Base-by-base conservation (phyloP, 371 early-diverging fungal species). In the Actinomortierella wolfii region DNA sequence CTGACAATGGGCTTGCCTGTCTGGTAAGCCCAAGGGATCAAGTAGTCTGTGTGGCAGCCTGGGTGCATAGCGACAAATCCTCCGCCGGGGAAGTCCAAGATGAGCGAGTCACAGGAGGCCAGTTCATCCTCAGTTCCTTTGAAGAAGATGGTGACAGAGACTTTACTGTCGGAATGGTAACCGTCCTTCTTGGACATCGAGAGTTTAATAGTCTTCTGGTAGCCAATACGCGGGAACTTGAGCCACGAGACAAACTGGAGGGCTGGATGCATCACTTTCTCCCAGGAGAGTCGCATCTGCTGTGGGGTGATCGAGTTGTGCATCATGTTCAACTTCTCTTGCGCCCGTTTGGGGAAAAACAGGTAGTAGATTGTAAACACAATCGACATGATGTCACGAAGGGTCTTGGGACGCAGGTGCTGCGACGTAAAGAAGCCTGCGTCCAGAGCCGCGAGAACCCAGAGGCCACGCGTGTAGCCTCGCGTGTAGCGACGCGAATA, bases 391-490 rank as follows among this genome's bases (percentile, higher is more conserved):
- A 90, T 65, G 67, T 97, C 92, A 9, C 94, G 83, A 23, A 95
- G 60, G 65, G 82, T 81, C 49, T 81, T 80, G 0, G 96, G 95
- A 23, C 83, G 81, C 24, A 97, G 79, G 34, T 82, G 71, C 91
- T 94, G 93, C 11, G 95, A 95, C 2, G 96, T 95, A 68, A 94
- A 89, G 74, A 96, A 97, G 0, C 97, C 98, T 2, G 97, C 98
- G 68, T 98, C 97, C 25, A 96, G 75, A 1, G 94, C 93, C 7
- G 94, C 93, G 61, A 94, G 66, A 42, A 97, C 82, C 92, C 94
- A 96, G 1, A 96, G 89, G 1, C 95, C 95, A 21, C 98, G 88
- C 67, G 92, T 97, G 77, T 91, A 98, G 74, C 88, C 93, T 9
- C 91, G 86, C 45, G 89, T 94, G 82, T 98, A 98, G 84, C 95